Percentiles rank a stretch among this genome's conserved stretches.
Evolutionary conservation across 2,329 filamentous ascomycete species (phyloP).

Genomic region (Fusarium nelsonii): DNA sequence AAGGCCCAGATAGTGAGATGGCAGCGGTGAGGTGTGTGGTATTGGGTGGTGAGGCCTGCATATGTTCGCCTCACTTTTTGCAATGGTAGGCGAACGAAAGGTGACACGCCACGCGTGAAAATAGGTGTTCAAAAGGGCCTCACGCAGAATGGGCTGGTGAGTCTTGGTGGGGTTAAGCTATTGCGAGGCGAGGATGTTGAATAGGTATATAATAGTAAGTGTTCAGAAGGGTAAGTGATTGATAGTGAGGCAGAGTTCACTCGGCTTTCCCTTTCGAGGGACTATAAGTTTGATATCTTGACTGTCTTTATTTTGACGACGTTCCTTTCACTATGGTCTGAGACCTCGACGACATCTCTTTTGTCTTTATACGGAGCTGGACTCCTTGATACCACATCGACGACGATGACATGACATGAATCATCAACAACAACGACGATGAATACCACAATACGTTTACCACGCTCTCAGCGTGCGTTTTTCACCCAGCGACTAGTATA

Average conservation of each 20-base stretch:
- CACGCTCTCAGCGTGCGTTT: constrained; percentile 25
- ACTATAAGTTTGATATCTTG: neutral
- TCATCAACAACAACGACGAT: neutral
- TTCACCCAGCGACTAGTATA: constrained; percentile 18
- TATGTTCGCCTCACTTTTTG: constrained; percentile 37
- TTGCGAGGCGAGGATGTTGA: constrained; percentile 2
- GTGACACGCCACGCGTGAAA: constrained; percentile 33
- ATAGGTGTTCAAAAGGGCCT: constrained; percentile 22
- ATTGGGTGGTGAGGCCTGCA: constrained; percentile 38
- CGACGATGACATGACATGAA: neutral
- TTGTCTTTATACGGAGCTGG: constrained; percentile 18
- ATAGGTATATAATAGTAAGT: constrained; percentile 26
- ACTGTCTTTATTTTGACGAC: too few species aligned
- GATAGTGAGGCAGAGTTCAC: constrained; percentile 10
- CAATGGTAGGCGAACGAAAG: constrained; percentile 16
- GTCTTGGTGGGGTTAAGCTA: neutral
- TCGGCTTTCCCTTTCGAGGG: neutral
- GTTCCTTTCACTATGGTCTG: neutral
- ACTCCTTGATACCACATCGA: constrained; percentile 15
- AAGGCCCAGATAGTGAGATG: constrained; percentile 11
- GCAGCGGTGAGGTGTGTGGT: constrained; percentile 23
- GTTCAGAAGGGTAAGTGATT: neutral
- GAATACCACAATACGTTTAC: constrained; percentile 25
- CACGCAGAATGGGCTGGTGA: constrained; percentile 5
- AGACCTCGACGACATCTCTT: constrained; percentile 2